Evolutionary conservation across 768 basidiomycete genomes (phyloP), one percentile per base, ranked within the genome.

Genomic region (Hygrophoropsis aurantiaca): DNA sequence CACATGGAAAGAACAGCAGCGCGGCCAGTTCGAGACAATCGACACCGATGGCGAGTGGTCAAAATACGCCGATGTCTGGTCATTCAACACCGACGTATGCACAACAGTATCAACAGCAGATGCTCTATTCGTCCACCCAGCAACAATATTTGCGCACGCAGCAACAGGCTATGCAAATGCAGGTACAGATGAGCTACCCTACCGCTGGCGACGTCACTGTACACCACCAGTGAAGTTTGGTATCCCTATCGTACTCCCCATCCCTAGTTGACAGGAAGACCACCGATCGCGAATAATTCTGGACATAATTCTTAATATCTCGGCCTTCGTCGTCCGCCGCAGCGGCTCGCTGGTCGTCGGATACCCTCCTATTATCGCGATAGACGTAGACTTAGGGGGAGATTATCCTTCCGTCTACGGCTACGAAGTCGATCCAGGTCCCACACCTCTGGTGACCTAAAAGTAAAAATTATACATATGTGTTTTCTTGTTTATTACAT

Each of bases 381-480:
- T 30, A 30, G 27, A 30, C 27, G 27, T 30, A 30, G 27, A 30
- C 27, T 30, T 30, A 30, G 27, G 27, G 27, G 13, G 27, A 13
- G 7, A 13, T 30, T 30, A 30, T 30, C 27, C 27, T 30, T 30
- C 27, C 27, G 27, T 24, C 24, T 25, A 26, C 42, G 33, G 4
- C 37, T 16, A 9, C 39, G 24, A 26, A 9, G 13, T 42, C 24
- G 38, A n/a, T 40, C 42, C 42, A 6, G 40, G 41, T 41, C 27
- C 20, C 43, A 15, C 36, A 23, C 11, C 34, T 19, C 21, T 27
- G 33, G 52, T 36, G 18, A 2, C 39, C 11, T 42, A 66, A 64
- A 67, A 66, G 62, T 67, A 64, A 64, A 66, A 65, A 60, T 54
- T 66, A 64, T 64, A 59, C 62, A 62, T 64, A 66, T 65, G 62